phyloP scores from a whole-genome alignment of 2,329 filamentous ascomycete species.

The Xylogone sp. region DNA sequence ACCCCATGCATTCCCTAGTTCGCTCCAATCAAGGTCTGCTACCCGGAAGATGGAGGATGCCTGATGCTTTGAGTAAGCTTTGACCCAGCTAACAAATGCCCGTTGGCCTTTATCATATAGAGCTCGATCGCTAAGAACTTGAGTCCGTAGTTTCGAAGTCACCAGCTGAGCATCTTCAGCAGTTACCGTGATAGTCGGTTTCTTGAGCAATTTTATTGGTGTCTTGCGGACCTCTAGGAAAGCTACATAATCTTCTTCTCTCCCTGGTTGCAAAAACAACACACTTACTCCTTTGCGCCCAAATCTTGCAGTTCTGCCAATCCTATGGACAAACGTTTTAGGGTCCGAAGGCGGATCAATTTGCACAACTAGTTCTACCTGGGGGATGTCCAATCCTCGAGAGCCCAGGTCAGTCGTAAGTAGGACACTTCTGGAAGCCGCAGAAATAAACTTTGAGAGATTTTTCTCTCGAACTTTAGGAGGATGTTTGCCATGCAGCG shows the following conservation, averaged over 20 bases:
- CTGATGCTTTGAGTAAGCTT: slow-evolving; percentile 87
- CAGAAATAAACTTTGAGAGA: slow-evolving; percentile 73
- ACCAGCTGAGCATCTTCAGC: slow-evolving; percentile 56
- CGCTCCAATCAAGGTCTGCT: slow-evolving; percentile 77
- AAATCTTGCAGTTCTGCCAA: slow-evolving; percentile 85
- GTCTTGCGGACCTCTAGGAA: slow-evolving; percentile 88
- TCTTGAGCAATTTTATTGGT: slow-evolving; percentile 63
- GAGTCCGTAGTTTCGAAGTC: slow-evolving; percentile 57
- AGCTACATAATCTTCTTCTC: slow-evolving; percentile 84
- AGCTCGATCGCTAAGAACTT: slow-evolving; percentile 48
- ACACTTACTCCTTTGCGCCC: slow-evolving; percentile 82
- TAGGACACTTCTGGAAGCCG: slow-evolving; percentile 72
- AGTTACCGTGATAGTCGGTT: slow-evolving; percentile 53
- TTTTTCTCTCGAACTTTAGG: slow-evolving; percentile 86
- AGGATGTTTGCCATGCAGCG: slow-evolving; percentile 88
- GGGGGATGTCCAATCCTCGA: slow-evolving; percentile 84
- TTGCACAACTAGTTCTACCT: slow-evolving; percentile 88
- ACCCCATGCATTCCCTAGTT: slow-evolving; percentile 79
- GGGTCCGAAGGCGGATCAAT: slow-evolving; percentile 83
- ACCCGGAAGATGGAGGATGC: slow-evolving; percentile 88
- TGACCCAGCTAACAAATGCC: slow-evolving; percentile 90
- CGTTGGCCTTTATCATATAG: slow-evolving; percentile 81
- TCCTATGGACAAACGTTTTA: slow-evolving; percentile 92
- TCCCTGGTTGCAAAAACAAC: slow-evolving; percentile 77
- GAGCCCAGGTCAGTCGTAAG: slow-evolving; percentile 92